These are phyloP conservation scores for Remersonia thermophila DNA, from an alignment of 2,329 filamentous ascomycete species.

Conservation along the genomic window DNA sequence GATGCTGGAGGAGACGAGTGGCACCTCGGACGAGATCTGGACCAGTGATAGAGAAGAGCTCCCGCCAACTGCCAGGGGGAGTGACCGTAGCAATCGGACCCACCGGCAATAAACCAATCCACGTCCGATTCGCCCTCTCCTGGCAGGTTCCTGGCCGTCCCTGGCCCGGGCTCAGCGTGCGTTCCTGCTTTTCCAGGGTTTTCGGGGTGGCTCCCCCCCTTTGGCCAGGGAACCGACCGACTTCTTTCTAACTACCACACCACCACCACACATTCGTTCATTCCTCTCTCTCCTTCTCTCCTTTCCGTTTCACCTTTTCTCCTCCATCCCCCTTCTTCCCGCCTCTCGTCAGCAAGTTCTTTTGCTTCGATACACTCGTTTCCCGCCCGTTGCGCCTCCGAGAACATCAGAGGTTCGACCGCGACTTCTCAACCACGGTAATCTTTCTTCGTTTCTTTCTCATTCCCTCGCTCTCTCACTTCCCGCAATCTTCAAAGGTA, in stretches of 20 bases:
- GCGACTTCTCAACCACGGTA: not conserved
- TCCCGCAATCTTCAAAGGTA: too few species aligned
- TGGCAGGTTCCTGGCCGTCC: conserved; percentile 14
- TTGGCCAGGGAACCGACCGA: too few species aligned
- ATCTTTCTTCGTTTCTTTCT: not conserved
- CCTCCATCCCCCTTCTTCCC: conserved; percentile 8
- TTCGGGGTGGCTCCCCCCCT: conserved; percentile 7
- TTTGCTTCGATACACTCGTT: conserved; percentile 20
- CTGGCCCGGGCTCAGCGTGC: too few species aligned
- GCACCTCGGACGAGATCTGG: not conserved
- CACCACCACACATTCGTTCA: too few species aligned
- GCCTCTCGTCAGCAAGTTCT: conserved; percentile 10
- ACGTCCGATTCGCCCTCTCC: conserved; percentile 15
- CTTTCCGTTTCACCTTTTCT: conserved; percentile 13
- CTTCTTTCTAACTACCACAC: too few species aligned
- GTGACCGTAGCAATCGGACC: conserved; percentile 13
- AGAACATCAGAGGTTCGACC: not conserved
- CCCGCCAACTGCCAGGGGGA: conserved; percentile 8
- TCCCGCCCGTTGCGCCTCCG: not conserved
- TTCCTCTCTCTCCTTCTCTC: conserved; percentile 7
- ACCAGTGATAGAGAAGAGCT: not conserved
- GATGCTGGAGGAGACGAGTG: too few species aligned
- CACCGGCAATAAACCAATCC: conserved; percentile 12
- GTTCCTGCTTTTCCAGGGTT: conserved; percentile 6
- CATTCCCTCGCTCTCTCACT: too few species aligned